Evolutionary conservation across 495 filamentous ascomycete species (phyloP).

Genomic region (Neurospora sp.): DNA sequence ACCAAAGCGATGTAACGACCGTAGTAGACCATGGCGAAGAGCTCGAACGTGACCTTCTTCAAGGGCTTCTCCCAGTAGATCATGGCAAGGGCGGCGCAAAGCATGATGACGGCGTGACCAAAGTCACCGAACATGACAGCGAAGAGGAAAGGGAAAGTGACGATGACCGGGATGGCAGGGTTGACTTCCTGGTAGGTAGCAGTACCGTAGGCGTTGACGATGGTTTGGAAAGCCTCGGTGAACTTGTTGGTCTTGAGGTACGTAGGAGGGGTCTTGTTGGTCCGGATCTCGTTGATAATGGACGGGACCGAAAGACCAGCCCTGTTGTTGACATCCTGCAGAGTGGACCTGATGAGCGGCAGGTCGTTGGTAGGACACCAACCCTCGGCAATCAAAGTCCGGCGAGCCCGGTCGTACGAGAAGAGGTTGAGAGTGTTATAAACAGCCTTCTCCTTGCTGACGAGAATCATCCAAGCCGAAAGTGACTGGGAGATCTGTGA

Average conservation of each 20-base stretch:
- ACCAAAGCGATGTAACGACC: conserved; percentile 96
- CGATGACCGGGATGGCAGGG: conserved; percentile 83
- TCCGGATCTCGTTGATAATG: conserved; percentile 93
- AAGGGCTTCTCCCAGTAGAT: conserved; percentile 90
- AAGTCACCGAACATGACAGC: conserved; percentile 99
- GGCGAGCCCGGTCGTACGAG: conserved; percentile 90
- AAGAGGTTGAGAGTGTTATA: conserved; percentile 93
- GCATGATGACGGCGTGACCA: conserved; percentile 84
- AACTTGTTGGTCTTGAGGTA: conserved; percentile 97
- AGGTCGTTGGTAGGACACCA: conserved; percentile 93
- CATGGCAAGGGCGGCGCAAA: conserved; percentile 70
- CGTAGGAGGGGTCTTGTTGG: conserved; percentile 92
- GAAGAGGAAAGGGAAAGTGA: conserved; percentile 97
- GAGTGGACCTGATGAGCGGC: conserved; percentile 83
- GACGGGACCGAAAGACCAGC: conserved; percentile 91
- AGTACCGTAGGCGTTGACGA: conserved; percentile 96
- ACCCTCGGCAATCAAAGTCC: conserved; percentile 93
- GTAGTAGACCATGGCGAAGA: conserved; percentile 97
- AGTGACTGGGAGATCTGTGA: conserved; percentile 83
- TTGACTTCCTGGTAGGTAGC: conserved; percentile 97
- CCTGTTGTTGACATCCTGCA: conserved; percentile 93
- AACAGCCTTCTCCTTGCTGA: conserved; percentile 98
- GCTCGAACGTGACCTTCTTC: conserved; percentile 83
- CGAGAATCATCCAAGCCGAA: conserved; percentile 89
- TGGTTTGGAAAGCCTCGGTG: conserved; percentile 95